phyloP scores from a whole-genome alignment of 257 asterid species.

The Pogostemon cablin region DNA sequence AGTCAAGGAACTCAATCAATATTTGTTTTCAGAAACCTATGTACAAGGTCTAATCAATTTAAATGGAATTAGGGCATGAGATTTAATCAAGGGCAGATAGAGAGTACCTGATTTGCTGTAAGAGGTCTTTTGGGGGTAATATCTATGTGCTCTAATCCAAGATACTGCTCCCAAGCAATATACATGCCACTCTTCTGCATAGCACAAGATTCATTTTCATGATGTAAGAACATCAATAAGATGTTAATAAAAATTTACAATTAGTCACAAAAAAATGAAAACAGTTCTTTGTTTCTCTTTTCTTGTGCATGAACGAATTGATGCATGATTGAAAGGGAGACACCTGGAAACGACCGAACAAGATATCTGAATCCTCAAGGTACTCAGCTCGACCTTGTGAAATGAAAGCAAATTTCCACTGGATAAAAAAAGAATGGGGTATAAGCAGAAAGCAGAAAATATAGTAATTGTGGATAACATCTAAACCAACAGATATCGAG shows the following conservation, averaged over 20 bases:
- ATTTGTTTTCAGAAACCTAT: conserved; percentile 3
- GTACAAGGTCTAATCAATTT: not conserved
- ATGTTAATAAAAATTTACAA: conserved; percentile 1
- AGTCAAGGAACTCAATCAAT: conserved; percentile 15
- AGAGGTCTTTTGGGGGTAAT: conserved; percentile 49
- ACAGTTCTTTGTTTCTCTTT: not conserved
- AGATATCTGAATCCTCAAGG: conserved; percentile 55
- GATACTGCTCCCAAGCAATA: conserved; percentile 62
- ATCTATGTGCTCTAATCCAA: conserved; percentile 62
- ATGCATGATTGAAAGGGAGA: conserved; percentile 2
- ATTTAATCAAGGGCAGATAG: conserved; percentile 16
- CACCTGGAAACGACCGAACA: conserved; percentile 63
- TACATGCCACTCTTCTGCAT: conserved; percentile 45
- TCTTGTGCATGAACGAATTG: not conserved
- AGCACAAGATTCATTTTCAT: conserved; percentile 21
- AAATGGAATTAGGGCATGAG: conserved; percentile 9
- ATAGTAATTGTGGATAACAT: conserved; percentile 2
- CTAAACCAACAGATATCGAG: conserved; percentile 25
- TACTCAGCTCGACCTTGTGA: conserved; percentile 53
- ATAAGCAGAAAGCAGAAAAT: conserved; percentile 18
- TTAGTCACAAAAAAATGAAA: not conserved
- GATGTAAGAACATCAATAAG: conserved; percentile 16
- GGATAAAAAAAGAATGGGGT: conserved; percentile 28
- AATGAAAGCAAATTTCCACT: conserved; percentile 70
- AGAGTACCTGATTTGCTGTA: conserved; percentile 50